Evolutionary conservation across 768 basidiomycete genomes (phyloP).

Genomic region (Mrakia hoshinonis): DNA sequence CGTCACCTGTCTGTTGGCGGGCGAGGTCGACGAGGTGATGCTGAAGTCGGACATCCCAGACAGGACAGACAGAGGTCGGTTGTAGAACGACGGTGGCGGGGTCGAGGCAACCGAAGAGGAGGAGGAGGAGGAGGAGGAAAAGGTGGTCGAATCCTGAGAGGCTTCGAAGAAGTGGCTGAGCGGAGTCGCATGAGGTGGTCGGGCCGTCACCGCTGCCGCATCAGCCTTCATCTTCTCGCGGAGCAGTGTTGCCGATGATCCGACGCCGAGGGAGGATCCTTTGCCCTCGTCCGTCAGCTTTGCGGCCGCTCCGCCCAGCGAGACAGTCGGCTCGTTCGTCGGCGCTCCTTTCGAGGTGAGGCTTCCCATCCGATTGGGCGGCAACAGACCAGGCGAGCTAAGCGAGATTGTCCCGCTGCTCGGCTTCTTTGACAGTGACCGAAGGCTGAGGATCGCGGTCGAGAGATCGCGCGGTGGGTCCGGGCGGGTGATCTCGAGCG

Average conservation of each 20-base stretch:
- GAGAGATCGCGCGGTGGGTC: conserved; percentile 52
- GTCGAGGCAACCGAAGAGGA: background rate
- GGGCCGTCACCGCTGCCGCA: background rate
- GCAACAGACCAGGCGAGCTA: background rate
- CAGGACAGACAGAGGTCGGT: conserved; percentile 1
- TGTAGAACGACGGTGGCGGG: background rate
- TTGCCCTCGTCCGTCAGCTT: background rate
- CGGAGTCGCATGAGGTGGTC: background rate
- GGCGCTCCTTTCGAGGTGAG: background rate
- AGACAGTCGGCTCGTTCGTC: conserved; percentile 12
- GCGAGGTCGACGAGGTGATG: background rate
- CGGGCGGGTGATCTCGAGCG: conserved; percentile 29
- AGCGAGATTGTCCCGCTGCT: conserved; percentile 11
- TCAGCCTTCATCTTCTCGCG: background rate
- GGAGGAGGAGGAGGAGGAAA: background rate
- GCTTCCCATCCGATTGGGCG: background rate
- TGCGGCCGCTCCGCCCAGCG: conserved; percentile 5
- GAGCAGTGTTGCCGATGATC: background rate
- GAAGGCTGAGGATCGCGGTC: conserved; percentile 16
- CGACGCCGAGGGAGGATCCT: background rate
- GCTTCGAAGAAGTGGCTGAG: background rate
- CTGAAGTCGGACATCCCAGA: conserved; percentile 5
- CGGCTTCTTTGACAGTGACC: conserved; percentile 14
- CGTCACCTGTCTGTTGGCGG: background rate
- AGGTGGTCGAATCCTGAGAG: background rate